A percentile compares a stretch with the other conserved stretches of the same genome.
These are phyloP conservation scores for Fusarium guadeloupense DNA, from an alignment of 2,329 filamentous ascomycete genomes.

Conservation along the genomic window DNA sequence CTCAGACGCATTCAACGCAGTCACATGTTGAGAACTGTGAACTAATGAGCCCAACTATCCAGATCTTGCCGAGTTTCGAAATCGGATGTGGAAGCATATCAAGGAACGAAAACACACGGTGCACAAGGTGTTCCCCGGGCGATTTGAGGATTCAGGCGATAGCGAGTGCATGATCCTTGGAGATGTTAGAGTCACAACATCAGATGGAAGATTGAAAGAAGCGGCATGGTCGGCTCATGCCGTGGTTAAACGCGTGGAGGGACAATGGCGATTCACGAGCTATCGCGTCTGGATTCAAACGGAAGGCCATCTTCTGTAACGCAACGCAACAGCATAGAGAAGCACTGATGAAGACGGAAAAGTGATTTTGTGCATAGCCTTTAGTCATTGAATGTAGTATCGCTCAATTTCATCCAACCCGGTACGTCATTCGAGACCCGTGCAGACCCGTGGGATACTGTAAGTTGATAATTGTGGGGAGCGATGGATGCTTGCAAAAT, in stretches of 20 bases:
- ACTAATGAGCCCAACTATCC: background rate
- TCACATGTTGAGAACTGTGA: background rate
- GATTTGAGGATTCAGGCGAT: slow-evolving; percentile 42
- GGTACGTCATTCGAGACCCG: slow-evolving; percentile 29
- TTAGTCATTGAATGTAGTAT: slow-evolving; percentile 12
- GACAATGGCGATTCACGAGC: slow-evolving; percentile 47
- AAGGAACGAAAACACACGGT: slow-evolving; percentile 53
- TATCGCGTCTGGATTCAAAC: slow-evolving; percentile 49
- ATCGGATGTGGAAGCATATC: slow-evolving; percentile 56
- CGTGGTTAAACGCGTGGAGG: slow-evolving; percentile 41
- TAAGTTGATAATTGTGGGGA: slow-evolving; percentile 22
- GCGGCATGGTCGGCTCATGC: slow-evolving; percentile 48
- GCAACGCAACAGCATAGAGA: background rate
- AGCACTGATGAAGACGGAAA: slow-evolving; percentile 1
- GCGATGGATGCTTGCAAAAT: slow-evolving; percentile 5
- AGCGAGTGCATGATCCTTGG: slow-evolving; percentile 51
- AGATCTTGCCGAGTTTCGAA: slow-evolving; percentile 55
- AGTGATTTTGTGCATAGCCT: slow-evolving; percentile 21
- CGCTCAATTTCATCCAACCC: slow-evolving; percentile 10
- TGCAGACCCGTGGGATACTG: slow-evolving; percentile 17
- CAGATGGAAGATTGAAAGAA: slow-evolving; percentile 40
- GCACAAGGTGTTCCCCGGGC: slow-evolving; percentile 54
- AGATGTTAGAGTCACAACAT: slow-evolving; percentile 42
- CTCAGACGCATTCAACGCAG: slow-evolving; percentile 1
- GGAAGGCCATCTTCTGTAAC: slow-evolving; percentile 27